Evolutionary conservation across 768 basidiomycete species (phyloP), one percentile per base, ranked within the genome.

Genomic region (Agrocybe pediades): DNA sequence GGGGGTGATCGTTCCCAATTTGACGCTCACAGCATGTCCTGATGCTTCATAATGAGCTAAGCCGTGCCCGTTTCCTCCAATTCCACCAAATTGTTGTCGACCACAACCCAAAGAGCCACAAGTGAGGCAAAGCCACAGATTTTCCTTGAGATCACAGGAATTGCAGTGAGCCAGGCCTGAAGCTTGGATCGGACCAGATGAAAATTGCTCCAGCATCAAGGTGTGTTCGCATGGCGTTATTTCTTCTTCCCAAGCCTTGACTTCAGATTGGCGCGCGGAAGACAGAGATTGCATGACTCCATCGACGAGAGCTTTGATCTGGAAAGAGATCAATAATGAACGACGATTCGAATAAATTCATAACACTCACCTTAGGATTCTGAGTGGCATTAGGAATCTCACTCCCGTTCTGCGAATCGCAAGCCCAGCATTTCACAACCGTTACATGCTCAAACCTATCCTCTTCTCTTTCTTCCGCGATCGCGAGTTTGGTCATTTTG

Each of bases 161-260:
- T 79, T 71, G 68, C 96, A 98, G 48, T 90, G 86, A 0, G 94
- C 88, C 2, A 92, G 81, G 8, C 92, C 87, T 0, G 82, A 80
- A 0, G 81, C 74, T 0, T 74, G 69, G 19, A 86, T 86, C 9
- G 69, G 61, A 70, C 74, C 79, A 2, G 74, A 75, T 4, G 71
- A 64, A 24, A 68, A 59, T 65, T 82, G 74, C 50, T 79, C 67
- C 8, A 82, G 66, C 9, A 69, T 74, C 2, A 82, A 67, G 0
- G 82, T 81, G 51, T 99, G 97, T 64, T 92, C 87, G 77, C 97
- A 99, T 6, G 92, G 71, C 0, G 75, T 63, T 39, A 97, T 87
- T 60, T 98, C 96, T 68, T 98, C 95, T 67, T 98, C 94, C 97
- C 97, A 99, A 6, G 97, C 90, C 71, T 97, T 89, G 44, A 99